Evolutionary conservation across 768 basidiomycete species (phyloP).

Genomic region (Cytidiella melzeri): DNA sequence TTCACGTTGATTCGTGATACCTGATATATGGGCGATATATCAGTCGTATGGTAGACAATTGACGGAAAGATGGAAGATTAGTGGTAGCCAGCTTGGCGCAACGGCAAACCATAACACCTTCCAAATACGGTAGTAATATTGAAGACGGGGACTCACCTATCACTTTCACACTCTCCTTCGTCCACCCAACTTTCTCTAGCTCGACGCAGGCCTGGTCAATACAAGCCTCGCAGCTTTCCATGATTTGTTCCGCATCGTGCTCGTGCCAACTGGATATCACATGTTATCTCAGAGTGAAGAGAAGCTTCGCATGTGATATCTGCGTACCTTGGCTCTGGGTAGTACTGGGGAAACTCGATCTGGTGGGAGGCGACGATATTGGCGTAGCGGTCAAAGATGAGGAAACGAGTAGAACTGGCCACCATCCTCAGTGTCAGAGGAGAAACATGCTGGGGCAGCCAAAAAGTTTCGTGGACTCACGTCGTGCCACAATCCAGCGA

Average conservation of each 20-base stretch:
- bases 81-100: no score
- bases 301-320: neutral
- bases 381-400: slow-evolving; percentile 83
- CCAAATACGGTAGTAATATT: slow-evolving; percentile 1
- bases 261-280: slow-evolving; percentile 76
- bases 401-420: slow-evolving; percentile 83
- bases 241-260: slow-evolving; percentile 83
- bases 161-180: slow-evolving; percentile 77
- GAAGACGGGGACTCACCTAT: slow-evolving; percentile 57
- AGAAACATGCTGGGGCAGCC: neutral
- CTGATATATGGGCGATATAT: slow-evolving; percentile 34
- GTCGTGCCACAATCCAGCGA: slow-evolving; percentile 95
- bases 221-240: slow-evolving; percentile 65
- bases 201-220: slow-evolving; percentile 65
- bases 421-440: neutral
- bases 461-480: slow-evolving; percentile 54
- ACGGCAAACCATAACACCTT: no score
- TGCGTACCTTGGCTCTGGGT: slow-evolving; percentile 73
- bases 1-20: slow-evolving; percentile 97
- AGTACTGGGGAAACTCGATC: slow-evolving; percentile 91
- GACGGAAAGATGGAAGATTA: no score
- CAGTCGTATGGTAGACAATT: no score
- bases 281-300: neutral
- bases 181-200: slow-evolving; percentile 73
- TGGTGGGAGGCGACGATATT: slow-evolving; percentile 87